These are phyloP conservation scores for Xylariales sp. DNA, from an alignment of 2,329 filamentous ascomycete genomes.

Conservation along the genomic window DNA sequence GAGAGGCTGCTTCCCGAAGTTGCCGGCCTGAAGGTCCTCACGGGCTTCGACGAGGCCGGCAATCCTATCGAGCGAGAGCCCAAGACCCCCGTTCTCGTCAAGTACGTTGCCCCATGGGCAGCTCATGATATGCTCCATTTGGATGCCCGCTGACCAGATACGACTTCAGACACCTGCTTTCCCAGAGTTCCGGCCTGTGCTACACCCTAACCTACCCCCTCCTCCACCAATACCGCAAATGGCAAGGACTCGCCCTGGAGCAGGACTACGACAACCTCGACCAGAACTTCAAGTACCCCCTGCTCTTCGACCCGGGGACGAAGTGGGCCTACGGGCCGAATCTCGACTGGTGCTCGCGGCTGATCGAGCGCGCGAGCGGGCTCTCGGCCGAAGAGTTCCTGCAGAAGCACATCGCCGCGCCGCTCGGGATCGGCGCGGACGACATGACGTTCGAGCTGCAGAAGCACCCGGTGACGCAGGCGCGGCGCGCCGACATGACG, in stretches of 20 bases:
- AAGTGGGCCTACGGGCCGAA: conserved; percentile 29
- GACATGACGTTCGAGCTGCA: conserved; percentile 43
- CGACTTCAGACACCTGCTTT: conserved; percentile 29
- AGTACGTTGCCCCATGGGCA: conserved; percentile 19
- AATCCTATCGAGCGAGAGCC: conserved; percentile 38
- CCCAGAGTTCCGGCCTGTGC: conserved; percentile 34
- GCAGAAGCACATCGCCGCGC: conserved; percentile 30
- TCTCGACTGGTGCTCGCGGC: conserved; percentile 35
- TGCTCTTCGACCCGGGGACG: conserved; percentile 38
- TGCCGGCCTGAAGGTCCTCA: conserved; percentile 34
- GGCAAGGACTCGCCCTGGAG: conserved; percentile 25
- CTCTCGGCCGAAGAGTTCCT: conserved; percentile 32
- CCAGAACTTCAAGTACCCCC: conserved; percentile 35
- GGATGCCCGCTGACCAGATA: conserved; percentile 3
- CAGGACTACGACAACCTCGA: conserved; percentile 31
- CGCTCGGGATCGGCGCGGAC: conserved; percentile 32
- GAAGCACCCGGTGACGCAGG: conserved; percentile 36
- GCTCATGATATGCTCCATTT: background rate
- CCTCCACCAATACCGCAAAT: conserved; percentile 34
- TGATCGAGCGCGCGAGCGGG: conserved; percentile 30
- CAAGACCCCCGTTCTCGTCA: conserved; percentile 35
- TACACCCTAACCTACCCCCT: conserved; percentile 29
- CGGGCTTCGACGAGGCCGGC: conserved; percentile 35
- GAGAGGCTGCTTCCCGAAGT: conserved; percentile 36
- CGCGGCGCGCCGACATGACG: conserved; percentile 40